Base-by-base conservation (phyloP, 73 alveolate genomes). In the Paramecium pentaurelia region DNA sequence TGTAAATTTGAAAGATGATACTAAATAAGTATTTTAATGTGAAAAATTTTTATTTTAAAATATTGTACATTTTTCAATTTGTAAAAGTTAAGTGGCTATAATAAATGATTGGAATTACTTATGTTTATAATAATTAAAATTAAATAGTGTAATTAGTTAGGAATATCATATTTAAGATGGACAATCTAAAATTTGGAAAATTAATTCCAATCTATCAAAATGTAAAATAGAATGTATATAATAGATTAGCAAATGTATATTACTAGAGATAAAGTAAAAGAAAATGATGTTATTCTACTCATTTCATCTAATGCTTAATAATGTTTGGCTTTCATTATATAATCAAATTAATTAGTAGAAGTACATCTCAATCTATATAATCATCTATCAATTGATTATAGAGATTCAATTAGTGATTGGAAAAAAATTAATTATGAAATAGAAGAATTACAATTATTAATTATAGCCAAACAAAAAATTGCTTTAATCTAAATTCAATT, bases 81-180 rank as follows among this genome's bases (percentile, higher is more conserved):
- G 58, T 27, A 32, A 80, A 14, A 28, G 20, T 18, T 9, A 80
- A 45, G 58, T 80, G 22, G 47, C 47, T 5, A 80, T 80, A 3
- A 80, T 80, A 11, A 80, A 80, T 80, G 73, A 80, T 49, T 80
- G 91, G 91, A 80, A 80, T 80, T 80, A 80, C 18, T 80, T 80
- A 10, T 80, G 91, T 47, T 27, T 42, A 20, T 18, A 45, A 44
- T 12, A 37, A 44, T 45, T 80, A 44, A 49, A 44, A 36, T 18
- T 32, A 20, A 20, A 40, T 10, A 20, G 32, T 45, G 58, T 80
- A 10, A 80, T 80, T 14, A 49, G 77, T 45, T 44, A 80, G 30
- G 91, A 80, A 49, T 80, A 44, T n/a, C 28, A 20, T 20, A 49
- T 75, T 34, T 34, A 2, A 8, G 60, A 75, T 34, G 60, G 64